phyloP scores from a whole-genome alignment of 75 land plant species.

The Ceratopteris richardii region DNA sequence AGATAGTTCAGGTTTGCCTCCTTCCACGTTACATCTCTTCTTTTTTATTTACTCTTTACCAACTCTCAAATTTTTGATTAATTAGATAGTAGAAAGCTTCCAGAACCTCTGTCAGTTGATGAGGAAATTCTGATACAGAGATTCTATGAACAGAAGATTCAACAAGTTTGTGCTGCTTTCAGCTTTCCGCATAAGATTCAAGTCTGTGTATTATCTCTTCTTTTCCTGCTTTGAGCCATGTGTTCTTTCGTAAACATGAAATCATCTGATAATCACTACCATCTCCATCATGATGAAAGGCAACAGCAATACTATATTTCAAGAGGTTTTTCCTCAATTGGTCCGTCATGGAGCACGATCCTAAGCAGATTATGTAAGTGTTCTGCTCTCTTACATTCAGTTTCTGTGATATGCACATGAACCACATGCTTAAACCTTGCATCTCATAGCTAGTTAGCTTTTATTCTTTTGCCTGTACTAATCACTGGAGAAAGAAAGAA shows the following conservation, averaged over 20 bases:
- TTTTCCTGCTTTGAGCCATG: too few relatives aligned
- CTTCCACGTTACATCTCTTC: too few relatives aligned
- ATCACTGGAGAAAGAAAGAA: too few relatives aligned
- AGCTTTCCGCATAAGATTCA: conserved; percentile 90
- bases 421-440: neutral
- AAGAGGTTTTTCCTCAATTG: conserved; percentile 86
- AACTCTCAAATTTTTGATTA: neutral
- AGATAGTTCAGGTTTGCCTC: conserved; percentile 42
- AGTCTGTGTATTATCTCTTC: conserved; percentile 36
- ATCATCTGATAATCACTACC: neutral
- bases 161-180: conserved; percentile 90
- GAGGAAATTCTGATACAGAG: conserved; percentile 73
- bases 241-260: neutral
- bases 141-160: conserved; percentile 90
- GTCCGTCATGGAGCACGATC: conserved; percentile 98
- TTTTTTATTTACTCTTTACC: neutral
- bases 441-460: too few relatives aligned
- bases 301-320: conserved; percentile 83
- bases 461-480: too few relatives aligned
- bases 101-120: conserved; percentile 62
- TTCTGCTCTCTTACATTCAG: too few relatives aligned
- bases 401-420: too few relatives aligned
- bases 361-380: conserved; percentile 87
- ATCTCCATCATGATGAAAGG: conserved; percentile 37
- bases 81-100: conserved; percentile 37